phyloP scores from a whole-genome alignment of 805 yeast genomes.

The Schwanniomyces occidentalis region DNA sequence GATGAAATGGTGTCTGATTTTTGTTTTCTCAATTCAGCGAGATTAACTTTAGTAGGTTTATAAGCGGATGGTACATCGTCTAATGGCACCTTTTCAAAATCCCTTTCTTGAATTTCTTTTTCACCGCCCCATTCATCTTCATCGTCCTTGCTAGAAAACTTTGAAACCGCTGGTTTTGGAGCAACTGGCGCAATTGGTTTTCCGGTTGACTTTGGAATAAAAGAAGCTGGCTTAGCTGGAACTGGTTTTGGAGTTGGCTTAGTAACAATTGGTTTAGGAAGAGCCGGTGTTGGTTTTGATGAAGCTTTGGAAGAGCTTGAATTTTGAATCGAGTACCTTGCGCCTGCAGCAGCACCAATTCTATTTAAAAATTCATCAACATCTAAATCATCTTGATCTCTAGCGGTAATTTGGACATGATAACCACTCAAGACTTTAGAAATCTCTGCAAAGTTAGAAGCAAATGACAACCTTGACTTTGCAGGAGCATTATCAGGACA shows the following conservation, averaged over 20 bases:
- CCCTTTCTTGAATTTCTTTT: conserved; percentile 55
- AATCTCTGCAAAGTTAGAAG: conserved; percentile 74
- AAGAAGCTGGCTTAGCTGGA: conserved; percentile 20
- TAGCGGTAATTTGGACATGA: conserved; percentile 96
- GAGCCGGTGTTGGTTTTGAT: conserved; percentile 18
- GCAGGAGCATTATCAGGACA: conserved; percentile 94
- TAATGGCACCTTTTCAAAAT: conserved; percentile 50
- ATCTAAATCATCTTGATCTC: conserved; percentile 87
- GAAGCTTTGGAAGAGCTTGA: conserved; percentile 18
- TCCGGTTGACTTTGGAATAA: conserved; percentile 38
- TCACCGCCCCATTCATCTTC: conserved; percentile 78
- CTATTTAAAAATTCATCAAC: conserved; percentile 71
- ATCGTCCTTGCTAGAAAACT: conserved; percentile 11
- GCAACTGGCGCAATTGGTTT: conserved; percentile 38
- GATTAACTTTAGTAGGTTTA: conserved; percentile 64
- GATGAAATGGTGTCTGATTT: conserved; percentile 48
- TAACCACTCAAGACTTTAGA: conserved; percentile 74
- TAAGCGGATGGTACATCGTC: conserved; percentile 61
- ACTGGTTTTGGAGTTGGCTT: conserved; percentile 29
- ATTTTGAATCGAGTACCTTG: conserved; percentile 76
- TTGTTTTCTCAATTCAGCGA: conserved; percentile 52
- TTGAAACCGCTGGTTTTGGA: conserved; percentile 23
- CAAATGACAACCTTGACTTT: conserved; percentile 73
- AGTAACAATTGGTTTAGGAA: conserved; percentile 25
- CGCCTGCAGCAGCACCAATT: conserved; percentile 91